Percentiles rank a stretch among this genome's conserved stretches.
Conservation (phyloP, 2,329 filamentous ascomycete genomes). For the Monosporascus sp. region DNA sequence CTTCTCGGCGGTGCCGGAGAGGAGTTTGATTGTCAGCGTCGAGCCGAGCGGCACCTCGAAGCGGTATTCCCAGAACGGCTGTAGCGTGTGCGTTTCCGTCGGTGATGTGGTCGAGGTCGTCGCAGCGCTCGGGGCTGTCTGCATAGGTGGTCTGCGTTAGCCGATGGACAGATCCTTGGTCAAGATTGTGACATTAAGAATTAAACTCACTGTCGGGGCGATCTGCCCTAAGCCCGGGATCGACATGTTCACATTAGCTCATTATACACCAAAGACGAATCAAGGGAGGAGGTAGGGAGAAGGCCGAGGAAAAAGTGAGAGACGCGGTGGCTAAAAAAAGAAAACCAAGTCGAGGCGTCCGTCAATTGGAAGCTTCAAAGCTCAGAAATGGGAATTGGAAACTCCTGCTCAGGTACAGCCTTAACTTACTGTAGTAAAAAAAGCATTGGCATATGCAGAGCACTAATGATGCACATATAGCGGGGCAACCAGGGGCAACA, state of each 20-base stretch:
- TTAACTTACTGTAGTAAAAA: too few relatives aligned
- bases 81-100: slow-evolving; percentile 46
- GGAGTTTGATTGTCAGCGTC: slow-evolving; percentile 51
- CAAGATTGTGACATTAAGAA: slow-evolving; percentile 2
- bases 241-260: slow-evolving; percentile 48
- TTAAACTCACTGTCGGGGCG: slow-evolving; percentile 46
- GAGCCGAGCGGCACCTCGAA: slow-evolving; percentile 60
- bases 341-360: too few relatives aligned
- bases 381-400: too few relatives aligned
- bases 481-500: too few relatives aligned
- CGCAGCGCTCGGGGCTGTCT: slow-evolving; percentile 15
- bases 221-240: slow-evolving; percentile 70
- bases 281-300: too few relatives aligned
- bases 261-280: background rate
- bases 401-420: too few relatives aligned
- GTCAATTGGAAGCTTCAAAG: background rate
- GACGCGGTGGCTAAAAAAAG: too few relatives aligned
- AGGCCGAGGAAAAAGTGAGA: background rate
- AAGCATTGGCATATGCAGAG: too few relatives aligned
- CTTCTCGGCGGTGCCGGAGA: slow-evolving; percentile 81
- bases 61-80: slow-evolving; percentile 68
- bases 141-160: background rate
- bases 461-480: too few relatives aligned
- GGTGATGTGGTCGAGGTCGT: slow-evolving; percentile 27
- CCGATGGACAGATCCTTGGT: background rate